Evolutionary conservation across 805 yeast species (phyloP).

Genomic region (Wickerhamomyces hampshirensis): DNA sequence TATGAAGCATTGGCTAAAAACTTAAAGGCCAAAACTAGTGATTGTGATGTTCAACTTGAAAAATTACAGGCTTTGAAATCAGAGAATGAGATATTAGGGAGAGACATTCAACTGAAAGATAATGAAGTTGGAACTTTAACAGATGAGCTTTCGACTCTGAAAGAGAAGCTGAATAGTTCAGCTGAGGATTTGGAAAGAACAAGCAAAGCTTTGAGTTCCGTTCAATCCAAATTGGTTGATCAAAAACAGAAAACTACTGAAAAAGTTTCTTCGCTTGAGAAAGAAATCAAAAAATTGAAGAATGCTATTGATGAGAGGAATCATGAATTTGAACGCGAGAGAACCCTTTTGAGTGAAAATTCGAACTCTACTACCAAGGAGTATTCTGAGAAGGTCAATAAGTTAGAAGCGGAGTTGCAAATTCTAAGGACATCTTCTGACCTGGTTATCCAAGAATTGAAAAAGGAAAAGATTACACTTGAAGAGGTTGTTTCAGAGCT

Average conservation of each 20-base stretch:
- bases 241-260: slow-evolving; percentile 18
- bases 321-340: slow-evolving; percentile 46
- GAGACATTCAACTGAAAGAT: not conserved
- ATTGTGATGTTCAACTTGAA: slow-evolving; percentile 6
- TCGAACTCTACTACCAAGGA: slow-evolving; percentile 47
- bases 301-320: slow-evolving; percentile 33
- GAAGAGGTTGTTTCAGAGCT: slow-evolving; percentile 15
- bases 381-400: slow-evolving; percentile 40
- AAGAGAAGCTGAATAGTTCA: slow-evolving; percentile 4
- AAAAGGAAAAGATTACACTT: slow-evolving; percentile 9
- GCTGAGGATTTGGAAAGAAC: slow-evolving; percentile 8
- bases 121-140: slow-evolving; percentile 1
- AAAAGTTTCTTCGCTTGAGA: slow-evolving; percentile 23
- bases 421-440: slow-evolving; percentile 8
- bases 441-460: slow-evolving; percentile 6
- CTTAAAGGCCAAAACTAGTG: slow-evolving; percentile 9
- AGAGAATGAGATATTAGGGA: slow-evolving; percentile 3
- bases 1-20: slow-evolving; percentile 15
- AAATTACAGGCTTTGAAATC: not conserved
- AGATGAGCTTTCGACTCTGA: not conserved
- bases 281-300: slow-evolving; percentile 27
- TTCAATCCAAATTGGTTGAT: slow-evolving; percentile 17
- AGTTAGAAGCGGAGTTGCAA: slow-evolving; percentile 33
- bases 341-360: slow-evolving; percentile 40
- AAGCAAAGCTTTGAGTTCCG: slow-evolving; percentile 11